Percentiles rank a stretch among this genome's conserved stretches.
phyloP scores from a whole-genome alignment of 78 protist species.

The slime mould (Dictyostelium discoideum) region DNA sequence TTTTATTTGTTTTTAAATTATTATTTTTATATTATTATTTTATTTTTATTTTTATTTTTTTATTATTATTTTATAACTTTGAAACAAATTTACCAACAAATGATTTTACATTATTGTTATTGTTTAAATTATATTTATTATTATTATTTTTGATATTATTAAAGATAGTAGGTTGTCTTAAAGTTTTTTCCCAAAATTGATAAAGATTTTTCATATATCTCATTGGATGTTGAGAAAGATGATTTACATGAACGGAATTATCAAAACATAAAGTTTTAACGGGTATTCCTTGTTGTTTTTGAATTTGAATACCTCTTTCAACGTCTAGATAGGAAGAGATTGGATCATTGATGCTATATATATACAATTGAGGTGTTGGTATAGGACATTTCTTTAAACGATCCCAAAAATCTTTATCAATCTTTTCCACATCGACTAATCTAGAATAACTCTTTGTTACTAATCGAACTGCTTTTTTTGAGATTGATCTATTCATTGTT shows the following conservation, averaged over 20 bases:
- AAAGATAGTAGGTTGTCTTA: background rate
- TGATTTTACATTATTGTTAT: conserved; percentile 8
- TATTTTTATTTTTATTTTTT: too few relatives aligned
- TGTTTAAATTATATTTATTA: background rate
- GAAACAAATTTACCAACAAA: conserved; percentile 13
- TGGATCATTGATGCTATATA: conserved; percentile 32
- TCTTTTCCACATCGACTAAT: conserved; percentile 25
- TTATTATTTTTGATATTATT: background rate
- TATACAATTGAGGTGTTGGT: conserved; percentile 43
- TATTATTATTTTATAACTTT: background rate
- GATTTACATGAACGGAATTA: conserved; percentile 24
- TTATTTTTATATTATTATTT: background rate
- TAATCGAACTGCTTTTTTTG: background rate
- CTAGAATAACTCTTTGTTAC: background rate
- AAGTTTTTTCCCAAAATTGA: conserved; percentile 38
- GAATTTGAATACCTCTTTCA: conserved; percentile 24
- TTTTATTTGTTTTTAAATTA: background rate
- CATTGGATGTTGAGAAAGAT: conserved; percentile 38
- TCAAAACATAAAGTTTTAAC: conserved; percentile 24
- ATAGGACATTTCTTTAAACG: conserved; percentile 56
- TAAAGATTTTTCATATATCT: conserved; percentile 13
- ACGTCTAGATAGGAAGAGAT: conserved; percentile 21
- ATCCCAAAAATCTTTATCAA: conserved; percentile 29
- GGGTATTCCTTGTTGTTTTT: conserved; percentile 1
- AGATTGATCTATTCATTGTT: background rate